These are phyloP conservation scores for Candida stauntonica DNA, from an alignment of 805 yeast species.

Conservation along the genomic window DNA sequence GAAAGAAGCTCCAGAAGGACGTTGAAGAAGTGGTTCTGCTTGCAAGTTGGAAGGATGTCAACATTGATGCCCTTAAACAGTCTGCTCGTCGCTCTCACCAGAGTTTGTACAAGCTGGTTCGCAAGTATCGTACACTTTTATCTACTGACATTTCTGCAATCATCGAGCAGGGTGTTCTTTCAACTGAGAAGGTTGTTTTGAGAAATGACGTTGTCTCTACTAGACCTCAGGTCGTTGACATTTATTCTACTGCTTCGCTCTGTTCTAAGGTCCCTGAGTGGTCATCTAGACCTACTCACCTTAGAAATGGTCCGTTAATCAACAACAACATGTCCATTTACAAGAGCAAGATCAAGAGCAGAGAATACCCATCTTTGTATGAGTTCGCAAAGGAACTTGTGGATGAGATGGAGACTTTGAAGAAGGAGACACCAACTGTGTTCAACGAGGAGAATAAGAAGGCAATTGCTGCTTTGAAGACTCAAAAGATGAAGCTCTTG, in stretches of 20 bases:
- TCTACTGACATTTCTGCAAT: conserved; percentile 45
- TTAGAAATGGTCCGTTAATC: conserved; percentile 48
- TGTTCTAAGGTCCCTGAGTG: conserved; percentile 39
- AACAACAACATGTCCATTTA: conserved; percentile 53
- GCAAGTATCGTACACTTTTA: conserved; percentile 70
- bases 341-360: conserved; percentile 30
- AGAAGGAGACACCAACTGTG: conserved; percentile 71
- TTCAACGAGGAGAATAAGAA: conserved; percentile 74
- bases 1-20: conserved; percentile 65
- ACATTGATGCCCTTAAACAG: conserved; percentile 87
- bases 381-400: conserved; percentile 52
- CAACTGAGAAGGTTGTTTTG: conserved; percentile 16
- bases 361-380: conserved; percentile 44
- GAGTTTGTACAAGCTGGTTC: conserved; percentile 73
- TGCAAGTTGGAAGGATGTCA: conserved; percentile 97
- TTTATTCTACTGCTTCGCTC: conserved; percentile 8
- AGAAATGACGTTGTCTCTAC: conserved; percentile 6
- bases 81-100: conserved; percentile 89
- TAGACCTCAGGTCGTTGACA: conserved; percentile 10
- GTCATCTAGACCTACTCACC: conserved; percentile 51
- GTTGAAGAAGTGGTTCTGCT: conserved; percentile 78
- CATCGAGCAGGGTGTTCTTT: conserved; percentile 58
- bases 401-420: conserved; percentile 55
- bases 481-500: conserved; percentile 75
- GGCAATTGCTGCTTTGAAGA: conserved; percentile 60